Conservation (phyloP, 1,284 basidiomycete species). For the Neotropicomus parvogracilis region DNA sequence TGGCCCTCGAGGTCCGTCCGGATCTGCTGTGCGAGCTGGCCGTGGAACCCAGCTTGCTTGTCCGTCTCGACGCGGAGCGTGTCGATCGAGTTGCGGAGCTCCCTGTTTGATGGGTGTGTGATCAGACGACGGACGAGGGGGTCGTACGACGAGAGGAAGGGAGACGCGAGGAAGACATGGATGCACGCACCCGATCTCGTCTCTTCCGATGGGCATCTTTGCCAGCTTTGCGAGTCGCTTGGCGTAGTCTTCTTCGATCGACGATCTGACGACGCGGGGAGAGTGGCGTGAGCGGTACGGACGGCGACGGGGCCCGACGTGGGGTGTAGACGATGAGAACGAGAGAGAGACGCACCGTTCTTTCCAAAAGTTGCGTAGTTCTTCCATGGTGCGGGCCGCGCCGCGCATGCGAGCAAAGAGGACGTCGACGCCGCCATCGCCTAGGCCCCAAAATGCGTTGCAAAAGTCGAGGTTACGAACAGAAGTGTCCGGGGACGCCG, state of each 20-base stretch:
- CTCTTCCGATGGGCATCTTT: constrained; percentile 73
- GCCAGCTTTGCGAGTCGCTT: constrained; percentile 83
- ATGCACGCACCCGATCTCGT: constrained; percentile 81
- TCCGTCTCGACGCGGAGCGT: constrained; percentile 82
- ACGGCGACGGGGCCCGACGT: neutral
- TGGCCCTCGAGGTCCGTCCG: constrained; percentile 75
- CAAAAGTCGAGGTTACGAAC: constrained; percentile 77
- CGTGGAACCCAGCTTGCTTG: constrained; percentile 70
- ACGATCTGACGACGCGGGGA: constrained; percentile 44
- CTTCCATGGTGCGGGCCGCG: constrained; percentile 84
- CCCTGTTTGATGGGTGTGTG: constrained; percentile 43
- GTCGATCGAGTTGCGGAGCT: constrained; percentile 76
- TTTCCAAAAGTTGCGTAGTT: constrained; percentile 83
- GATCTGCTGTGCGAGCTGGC: constrained; percentile 70
- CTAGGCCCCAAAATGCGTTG: constrained; percentile 92
- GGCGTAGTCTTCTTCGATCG: constrained; percentile 94
- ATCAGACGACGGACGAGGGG: constrained; percentile 13
- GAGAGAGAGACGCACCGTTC: constrained; percentile 62
- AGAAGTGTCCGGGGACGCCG: constrained; percentile 47
- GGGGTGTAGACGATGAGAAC: neutral
- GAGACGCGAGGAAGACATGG: neutral
- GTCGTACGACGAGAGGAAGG: too few relatives aligned
- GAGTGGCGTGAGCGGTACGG: neutral
- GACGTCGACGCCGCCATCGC: constrained; percentile 87
- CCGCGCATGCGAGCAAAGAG: constrained; percentile 86